These are phyloP conservation scores for Furcasterigmium furcatum DNA, from an alignment of 2,329 filamentous ascomycete species.

Conservation along the genomic window DNA sequence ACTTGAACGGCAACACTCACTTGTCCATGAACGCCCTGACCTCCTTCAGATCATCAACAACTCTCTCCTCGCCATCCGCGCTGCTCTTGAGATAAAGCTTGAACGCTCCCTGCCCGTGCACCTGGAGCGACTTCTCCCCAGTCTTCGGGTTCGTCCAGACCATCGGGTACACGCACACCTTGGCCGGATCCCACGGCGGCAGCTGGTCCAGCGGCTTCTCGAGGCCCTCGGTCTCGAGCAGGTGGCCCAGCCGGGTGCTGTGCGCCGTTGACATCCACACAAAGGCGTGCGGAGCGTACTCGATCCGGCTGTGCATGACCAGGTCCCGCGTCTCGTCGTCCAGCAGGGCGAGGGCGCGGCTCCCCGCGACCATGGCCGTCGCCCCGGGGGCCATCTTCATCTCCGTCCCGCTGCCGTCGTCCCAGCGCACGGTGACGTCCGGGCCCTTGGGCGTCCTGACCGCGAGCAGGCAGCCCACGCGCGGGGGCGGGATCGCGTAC, in stretches of 20 bases:
- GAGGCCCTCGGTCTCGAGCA: slow-evolving; percentile 31
- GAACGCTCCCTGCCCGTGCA: slow-evolving; percentile 35
- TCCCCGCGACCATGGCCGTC: slow-evolving; percentile 39
- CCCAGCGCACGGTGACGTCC: slow-evolving; percentile 35
- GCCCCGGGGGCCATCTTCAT: slow-evolving; percentile 39
- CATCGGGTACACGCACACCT: slow-evolving; percentile 39
- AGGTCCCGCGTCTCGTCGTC: slow-evolving; percentile 32
- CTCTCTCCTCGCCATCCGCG: slow-evolving; percentile 23
- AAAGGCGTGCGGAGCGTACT: slow-evolving; percentile 42
- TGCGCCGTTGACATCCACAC: slow-evolving; percentile 38
- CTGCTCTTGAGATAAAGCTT: slow-evolving; percentile 33
- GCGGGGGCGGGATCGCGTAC: slow-evolving; percentile 34
- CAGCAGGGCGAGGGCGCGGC: slow-evolving; percentile 35
- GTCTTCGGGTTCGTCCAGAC: slow-evolving; percentile 41
- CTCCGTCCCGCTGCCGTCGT: slow-evolving; percentile 34
- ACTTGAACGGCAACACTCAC: slow-evolving; percentile 27
- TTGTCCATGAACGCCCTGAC: slow-evolving; percentile 31
- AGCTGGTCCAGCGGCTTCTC: slow-evolving; percentile 33
- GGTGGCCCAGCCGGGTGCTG: slow-evolving; percentile 34
- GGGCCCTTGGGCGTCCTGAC: slow-evolving; percentile 31
- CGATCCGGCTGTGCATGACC: slow-evolving; percentile 40
- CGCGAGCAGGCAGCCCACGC: slow-evolving; percentile 36
- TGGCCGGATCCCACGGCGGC: slow-evolving; percentile 26
- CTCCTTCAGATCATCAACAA: slow-evolving; percentile 32
- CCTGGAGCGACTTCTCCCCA: slow-evolving; percentile 36